These are phyloP conservation scores for Lachnellula willkommii DNA, from an alignment of 2,329 filamentous ascomycete species.

Conservation along the genomic window DNA sequence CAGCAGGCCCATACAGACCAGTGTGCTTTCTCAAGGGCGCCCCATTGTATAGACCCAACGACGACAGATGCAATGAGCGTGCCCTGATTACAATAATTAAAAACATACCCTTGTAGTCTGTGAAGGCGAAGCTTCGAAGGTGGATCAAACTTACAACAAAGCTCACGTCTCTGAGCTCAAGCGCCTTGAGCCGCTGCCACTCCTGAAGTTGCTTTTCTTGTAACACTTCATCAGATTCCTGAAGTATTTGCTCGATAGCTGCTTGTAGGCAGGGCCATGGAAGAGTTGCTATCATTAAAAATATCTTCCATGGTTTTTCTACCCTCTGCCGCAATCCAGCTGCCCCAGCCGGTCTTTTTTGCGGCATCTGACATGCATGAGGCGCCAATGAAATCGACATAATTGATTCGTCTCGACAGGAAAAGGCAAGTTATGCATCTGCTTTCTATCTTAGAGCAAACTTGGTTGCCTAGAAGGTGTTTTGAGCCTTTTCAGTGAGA, in stretches of 20 bases:
- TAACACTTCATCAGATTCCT: neutral
- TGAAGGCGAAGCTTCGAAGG: neutral
- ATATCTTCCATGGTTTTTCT: too few relatives aligned
- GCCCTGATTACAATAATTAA: neutral
- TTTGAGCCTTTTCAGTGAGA: too few relatives aligned
- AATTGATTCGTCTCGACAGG: too few relatives aligned
- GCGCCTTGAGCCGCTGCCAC: neutral
- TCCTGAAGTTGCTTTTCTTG: neutral
- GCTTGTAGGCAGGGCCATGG: neutral
- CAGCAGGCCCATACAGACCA: neutral
- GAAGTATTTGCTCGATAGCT: neutral
- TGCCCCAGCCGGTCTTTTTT: too few relatives aligned
- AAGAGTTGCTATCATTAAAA: neutral
- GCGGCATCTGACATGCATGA: too few relatives aligned
- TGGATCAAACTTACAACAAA: neutral
- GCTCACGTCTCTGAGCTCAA: neutral
- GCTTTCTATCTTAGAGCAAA: too few relatives aligned
- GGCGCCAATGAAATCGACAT: too few relatives aligned
- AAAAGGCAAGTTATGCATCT: too few relatives aligned
- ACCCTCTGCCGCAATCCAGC: too few relatives aligned
- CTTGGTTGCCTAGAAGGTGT: too few relatives aligned
- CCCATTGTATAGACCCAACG: neutral
- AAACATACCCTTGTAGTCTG: too few relatives aligned
- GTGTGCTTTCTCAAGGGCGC: neutral
- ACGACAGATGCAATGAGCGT: neutral